Percentiles rank a stretch among this genome's conserved stretches.
Evolutionary conservation across 2,329 filamentous ascomycete species (phyloP).

Genomic region (Sarocladium strictum): DNA sequence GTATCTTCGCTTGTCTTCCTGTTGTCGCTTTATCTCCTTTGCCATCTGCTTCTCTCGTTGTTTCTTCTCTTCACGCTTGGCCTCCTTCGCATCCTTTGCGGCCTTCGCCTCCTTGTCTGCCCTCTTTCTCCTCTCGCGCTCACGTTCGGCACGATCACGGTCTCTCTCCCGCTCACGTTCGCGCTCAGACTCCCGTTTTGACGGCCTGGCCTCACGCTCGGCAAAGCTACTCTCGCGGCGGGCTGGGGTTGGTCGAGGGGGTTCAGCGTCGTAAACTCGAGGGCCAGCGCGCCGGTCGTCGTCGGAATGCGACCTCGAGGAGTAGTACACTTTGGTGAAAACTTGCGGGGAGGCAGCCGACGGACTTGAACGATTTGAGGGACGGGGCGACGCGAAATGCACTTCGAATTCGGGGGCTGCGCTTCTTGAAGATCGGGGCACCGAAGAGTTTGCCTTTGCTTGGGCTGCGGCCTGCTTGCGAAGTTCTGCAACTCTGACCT

Average conservation of each 20-base stretch:
- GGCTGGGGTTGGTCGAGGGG: constrained; percentile 18
- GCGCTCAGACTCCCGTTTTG: constrained; percentile 36
- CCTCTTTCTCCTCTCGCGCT: constrained; percentile 18
- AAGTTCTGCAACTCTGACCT: constrained; percentile 57
- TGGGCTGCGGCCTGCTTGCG: constrained; percentile 44
- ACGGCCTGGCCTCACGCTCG: constrained; percentile 30
- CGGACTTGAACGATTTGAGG: constrained; percentile 22
- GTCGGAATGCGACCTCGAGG: constrained; percentile 41
- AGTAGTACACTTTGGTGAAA: constrained; percentile 28
- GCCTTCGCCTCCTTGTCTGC: constrained; percentile 20
- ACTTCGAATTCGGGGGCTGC: constrained; percentile 36
- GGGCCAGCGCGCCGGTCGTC: constrained; percentile 23
- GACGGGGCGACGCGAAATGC: constrained; percentile 13
- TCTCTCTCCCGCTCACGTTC: constrained; percentile 30
- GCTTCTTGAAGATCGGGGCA: constrained; percentile 26
- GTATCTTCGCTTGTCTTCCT: constrained; percentile 26
- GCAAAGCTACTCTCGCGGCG: constrained; percentile 40
- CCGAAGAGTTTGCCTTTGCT: constrained; percentile 37
- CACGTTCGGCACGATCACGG: constrained; percentile 25
- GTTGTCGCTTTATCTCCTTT: constrained; percentile 31
- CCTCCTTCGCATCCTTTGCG: constrained; percentile 25
- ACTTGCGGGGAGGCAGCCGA: constrained; percentile 23
- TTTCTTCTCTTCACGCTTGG: constrained; percentile 28
- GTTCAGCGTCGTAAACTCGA: constrained; percentile 36
- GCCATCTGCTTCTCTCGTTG: constrained; percentile 27